phyloP scores from a whole-genome alignment of 1,139 yeast genomes.

The Blastobotrys niveus region DNA sequence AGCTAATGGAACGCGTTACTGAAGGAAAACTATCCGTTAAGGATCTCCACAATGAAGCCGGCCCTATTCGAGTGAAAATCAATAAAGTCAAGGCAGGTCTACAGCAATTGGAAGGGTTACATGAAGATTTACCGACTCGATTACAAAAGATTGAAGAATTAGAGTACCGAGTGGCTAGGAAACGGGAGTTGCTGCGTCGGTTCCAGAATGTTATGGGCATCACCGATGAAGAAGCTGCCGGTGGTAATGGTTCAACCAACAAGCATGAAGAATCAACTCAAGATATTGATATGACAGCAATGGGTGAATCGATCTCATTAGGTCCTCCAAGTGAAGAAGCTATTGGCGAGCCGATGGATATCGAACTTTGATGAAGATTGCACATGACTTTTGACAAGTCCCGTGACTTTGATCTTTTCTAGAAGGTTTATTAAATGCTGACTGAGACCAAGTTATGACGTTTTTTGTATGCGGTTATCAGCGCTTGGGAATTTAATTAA shows the following conservation, averaged over 20 bases:
- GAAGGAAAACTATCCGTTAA: conserved; percentile 23
- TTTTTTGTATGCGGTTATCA: too few relatives aligned
- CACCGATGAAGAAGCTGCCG: neutral
- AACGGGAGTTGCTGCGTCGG: conserved; percentile 18
- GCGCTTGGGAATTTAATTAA: too few relatives aligned
- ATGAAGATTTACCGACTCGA: conserved; percentile 21
- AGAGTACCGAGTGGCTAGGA: conserved; percentile 15
- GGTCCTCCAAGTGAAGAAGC: too few relatives aligned
- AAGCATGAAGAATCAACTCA: too few relatives aligned
- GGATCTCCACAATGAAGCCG: conserved; percentile 27
- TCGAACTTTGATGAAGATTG: neutral
- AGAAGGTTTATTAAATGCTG: too few relatives aligned
- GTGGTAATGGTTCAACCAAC: too few relatives aligned
- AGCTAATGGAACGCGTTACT: conserved; percentile 22
- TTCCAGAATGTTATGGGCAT: conserved; percentile 16
- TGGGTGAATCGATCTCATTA: too few relatives aligned
- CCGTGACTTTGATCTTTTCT: too few relatives aligned
- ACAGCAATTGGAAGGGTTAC: conserved; percentile 20
- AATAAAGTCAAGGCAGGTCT: conserved; percentile 20
- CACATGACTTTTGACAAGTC: too few relatives aligned
- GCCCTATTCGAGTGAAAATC: conserved; percentile 26
- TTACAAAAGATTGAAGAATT: conserved; percentile 13
- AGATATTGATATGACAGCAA: too few relatives aligned
- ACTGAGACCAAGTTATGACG: too few relatives aligned
- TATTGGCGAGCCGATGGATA: conserved; percentile 7